These are phyloP conservation scores for Sanghuangporus weigelae DNA, from an alignment of 1,284 basidiomycete genomes.

Conservation along the genomic window DNA sequence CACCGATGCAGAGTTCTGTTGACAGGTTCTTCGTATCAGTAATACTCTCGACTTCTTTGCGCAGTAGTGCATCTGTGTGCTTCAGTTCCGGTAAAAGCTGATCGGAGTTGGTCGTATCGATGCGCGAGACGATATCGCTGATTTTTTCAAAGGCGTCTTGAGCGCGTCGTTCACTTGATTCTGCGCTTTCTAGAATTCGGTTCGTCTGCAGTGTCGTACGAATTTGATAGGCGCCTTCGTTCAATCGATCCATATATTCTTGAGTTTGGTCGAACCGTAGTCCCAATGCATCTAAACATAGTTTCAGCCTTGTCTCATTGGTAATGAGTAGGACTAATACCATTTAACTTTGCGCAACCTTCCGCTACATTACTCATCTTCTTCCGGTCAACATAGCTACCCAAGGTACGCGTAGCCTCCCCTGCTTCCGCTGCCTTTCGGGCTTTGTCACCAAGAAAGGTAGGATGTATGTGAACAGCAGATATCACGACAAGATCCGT, in stretches of 20 bases:
- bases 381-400: conserved; percentile 70
- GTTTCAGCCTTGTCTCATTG: conserved; percentile 23
- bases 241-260: conserved; percentile 46
- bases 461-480: conserved; percentile 60
- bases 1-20: conserved; percentile 62
- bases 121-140: conserved; percentile 40
- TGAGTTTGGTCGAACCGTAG: conserved; percentile 50
- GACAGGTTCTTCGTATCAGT: conserved; percentile 70
- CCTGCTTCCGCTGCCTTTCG: conserved; percentile 64
- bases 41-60: conserved; percentile 53
- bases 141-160: conserved; percentile 56
- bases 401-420: conserved; percentile 61
- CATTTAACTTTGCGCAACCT: conserved; percentile 65
- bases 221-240: conserved; percentile 54
- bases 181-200: conserved; percentile 53
- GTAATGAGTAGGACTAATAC: conserved; percentile 28
- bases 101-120: conserved; percentile 52
- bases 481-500: conserved; percentile 66
- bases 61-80: conserved; percentile 53
- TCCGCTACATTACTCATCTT: conserved; percentile 79
- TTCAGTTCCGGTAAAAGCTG: conserved; percentile 57
- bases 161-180: conserved; percentile 45
- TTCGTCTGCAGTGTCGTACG: conserved; percentile 43
- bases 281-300: conserved; percentile 45
- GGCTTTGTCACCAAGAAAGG: conserved; percentile 64